Conservation (phyloP, 352 stramenopile species). For the Globisporangium okanoganense region DNA sequence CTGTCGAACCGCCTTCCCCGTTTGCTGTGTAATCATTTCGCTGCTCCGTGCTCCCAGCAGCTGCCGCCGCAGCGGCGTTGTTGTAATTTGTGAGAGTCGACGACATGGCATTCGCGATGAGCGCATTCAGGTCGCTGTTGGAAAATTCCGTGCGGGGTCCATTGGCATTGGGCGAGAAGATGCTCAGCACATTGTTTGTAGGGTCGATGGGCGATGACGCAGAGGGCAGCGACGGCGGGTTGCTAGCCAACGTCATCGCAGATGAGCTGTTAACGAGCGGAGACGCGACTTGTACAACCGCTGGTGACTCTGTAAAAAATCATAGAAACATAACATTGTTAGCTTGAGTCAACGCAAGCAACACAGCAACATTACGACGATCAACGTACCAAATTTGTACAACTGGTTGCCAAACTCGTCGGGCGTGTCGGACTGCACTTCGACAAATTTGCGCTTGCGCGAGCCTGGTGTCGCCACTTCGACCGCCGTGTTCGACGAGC, state of each 20-base stretch:
- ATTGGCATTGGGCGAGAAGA: conserved; percentile 48
- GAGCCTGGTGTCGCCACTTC: conserved; percentile 28
- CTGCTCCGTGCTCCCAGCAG: neutral
- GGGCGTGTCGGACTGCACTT: conserved; percentile 35
- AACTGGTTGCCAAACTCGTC: conserved; percentile 21
- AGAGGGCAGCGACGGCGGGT: conserved; percentile 14
- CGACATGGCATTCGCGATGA: conserved; percentile 17
- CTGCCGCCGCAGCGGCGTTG: conserved; percentile 5
- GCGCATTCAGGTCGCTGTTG: conserved; percentile 17
- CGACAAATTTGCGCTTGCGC: conserved; percentile 83
- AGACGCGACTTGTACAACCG: conserved; percentile 47
- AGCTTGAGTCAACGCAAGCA: too few species aligned
- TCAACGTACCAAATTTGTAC: conserved; percentile 31
- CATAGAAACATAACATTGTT: neutral
- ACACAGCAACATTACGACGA: neutral
- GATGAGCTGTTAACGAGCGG: conserved; percentile 27
- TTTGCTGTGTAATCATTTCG: neutral
- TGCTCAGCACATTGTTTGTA: conserved; percentile 62
- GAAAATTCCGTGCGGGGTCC: conserved; percentile 16
- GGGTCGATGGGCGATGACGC: neutral
- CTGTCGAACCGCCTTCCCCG: neutral
- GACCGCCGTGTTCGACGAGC: conserved; percentile 38
- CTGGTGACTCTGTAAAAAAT: conserved; percentile 27
- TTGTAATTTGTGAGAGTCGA: conserved; percentile 24
- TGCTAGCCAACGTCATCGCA: conserved; percentile 31